Base-by-base conservation (phyloP, 2,329 filamentous ascomycete species). In the Neopestalotiopsis rosae region DNA sequence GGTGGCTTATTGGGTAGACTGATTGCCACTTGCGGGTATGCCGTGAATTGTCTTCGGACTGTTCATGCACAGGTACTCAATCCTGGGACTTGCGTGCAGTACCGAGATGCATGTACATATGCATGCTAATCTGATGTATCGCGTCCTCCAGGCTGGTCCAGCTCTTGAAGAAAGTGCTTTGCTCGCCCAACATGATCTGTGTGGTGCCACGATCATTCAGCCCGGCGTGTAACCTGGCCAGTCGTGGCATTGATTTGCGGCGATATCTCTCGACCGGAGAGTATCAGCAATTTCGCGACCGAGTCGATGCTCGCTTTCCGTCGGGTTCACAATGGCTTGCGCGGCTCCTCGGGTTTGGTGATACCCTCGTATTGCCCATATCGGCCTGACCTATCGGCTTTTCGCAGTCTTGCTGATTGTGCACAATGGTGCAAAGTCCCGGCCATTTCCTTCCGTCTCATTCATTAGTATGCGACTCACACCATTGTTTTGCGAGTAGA, bases 31-130 rank as follows among this genome's bases (percentile, higher is more conserved):
- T 40, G 30, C 32, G 59, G 59, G n/a, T 17, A 62, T 62, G 32
- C 59, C 59, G 59, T 20, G 34, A 14, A 62, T 13, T 34, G 32
- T 14, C 32, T 34, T 62, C 34, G 17, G 34, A 38, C 34, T 20
- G 28, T 34, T 40, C 57, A 59, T 62, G 59, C 59, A 34, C n/a
- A 28, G 24, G 24, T 28, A 30, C n/a, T 30, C 59, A 38, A 62
- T 40, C 59, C 59, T 20, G 17, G 59, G 30, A 30, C 10, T 20
- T 42, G 59, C 59, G 30, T 62, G 59, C 59, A 62, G 59, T 62
- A 30, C 59, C 59, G 59, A 62, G 34, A 30, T 62, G 59, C 59
- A 62, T 62, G 57, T 59, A 62, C 59, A 62, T 62, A 62, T 62
- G 59, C 59, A 62, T 34, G 59, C 59, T 20, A 62, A 62, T 40